phyloP scores from a whole-genome alignment of 1,284 basidiomycete species.

The Sparassis latifolia region DNA sequence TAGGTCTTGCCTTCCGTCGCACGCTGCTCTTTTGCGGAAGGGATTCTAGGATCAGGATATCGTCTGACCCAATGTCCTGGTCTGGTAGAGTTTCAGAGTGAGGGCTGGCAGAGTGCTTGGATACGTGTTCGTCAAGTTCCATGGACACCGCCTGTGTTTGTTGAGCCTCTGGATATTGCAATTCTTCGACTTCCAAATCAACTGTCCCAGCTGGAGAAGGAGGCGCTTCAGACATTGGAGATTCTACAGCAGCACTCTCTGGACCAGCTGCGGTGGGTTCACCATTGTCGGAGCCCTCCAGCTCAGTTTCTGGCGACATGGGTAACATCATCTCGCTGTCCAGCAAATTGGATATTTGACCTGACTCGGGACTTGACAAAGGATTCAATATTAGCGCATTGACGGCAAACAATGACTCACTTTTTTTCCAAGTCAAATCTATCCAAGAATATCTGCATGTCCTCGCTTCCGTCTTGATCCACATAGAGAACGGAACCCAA shows the following conservation, averaged over 20 bases:
- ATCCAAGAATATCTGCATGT: constrained; percentile 42
- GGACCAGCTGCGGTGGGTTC: background rate
- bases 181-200: constrained; percentile 3
- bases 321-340: constrained; percentile 8
- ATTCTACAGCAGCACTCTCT: constrained; percentile 8
- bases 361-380: constrained; percentile 30
- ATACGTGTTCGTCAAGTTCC: constrained; percentile 13
- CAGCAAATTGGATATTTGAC: constrained; percentile 27
- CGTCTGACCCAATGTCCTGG: constrained; percentile 1
- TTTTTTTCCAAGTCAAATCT: constrained; percentile 45
- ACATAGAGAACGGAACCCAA: constrained; percentile 32
- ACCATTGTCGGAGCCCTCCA: background rate
- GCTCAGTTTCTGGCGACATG: background rate
- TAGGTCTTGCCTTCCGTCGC: constrained; percentile 1
- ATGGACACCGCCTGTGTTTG: constrained; percentile 4
- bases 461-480: constrained; percentile 36
- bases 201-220: constrained; percentile 9
- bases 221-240: constrained; percentile 19
- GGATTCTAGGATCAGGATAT: background rate
- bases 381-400: constrained; percentile 1
- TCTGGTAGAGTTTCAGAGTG: no score
- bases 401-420: constrained; percentile 27
- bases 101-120: no score
- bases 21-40: constrained; percentile 1
- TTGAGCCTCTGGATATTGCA: background rate